These are phyloP conservation scores for Alternaria dauci DNA, from an alignment of 2,329 filamentous ascomycete genomes.

Conservation along the genomic window DNA sequence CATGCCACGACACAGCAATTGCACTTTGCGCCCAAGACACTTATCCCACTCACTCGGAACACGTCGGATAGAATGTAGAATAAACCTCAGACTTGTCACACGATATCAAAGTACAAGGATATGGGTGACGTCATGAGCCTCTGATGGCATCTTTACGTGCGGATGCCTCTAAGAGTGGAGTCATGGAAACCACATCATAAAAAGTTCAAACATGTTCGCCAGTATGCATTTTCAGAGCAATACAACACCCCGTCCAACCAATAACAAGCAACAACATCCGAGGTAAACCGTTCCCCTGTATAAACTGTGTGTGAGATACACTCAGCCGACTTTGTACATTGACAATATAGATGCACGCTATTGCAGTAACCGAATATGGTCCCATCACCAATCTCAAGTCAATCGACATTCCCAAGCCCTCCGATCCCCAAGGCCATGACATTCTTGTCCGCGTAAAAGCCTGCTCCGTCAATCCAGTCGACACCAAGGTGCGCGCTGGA, in stretches of 20 bases:
- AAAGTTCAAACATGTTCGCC: not conserved
- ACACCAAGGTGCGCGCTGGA: conserved; percentile 14
- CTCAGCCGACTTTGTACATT: not conserved
- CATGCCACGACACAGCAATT: too few species aligned
- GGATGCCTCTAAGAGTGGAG: conserved; percentile 1
- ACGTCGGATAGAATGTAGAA: too few species aligned
- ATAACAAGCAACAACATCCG: too few species aligned
- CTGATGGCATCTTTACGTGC: conserved; percentile 6
- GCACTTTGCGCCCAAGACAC: too few species aligned
- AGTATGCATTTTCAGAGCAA: not conserved
- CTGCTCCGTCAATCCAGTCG: conserved; percentile 14
- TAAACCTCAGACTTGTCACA: not conserved
- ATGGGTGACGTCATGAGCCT: conserved; percentile 10
- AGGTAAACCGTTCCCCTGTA: too few species aligned
- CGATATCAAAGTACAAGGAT: not conserved
- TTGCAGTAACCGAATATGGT: conserved; percentile 15
- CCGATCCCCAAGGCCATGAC: conserved; percentile 6
- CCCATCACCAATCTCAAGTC: conserved; percentile 11
- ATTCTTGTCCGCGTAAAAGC: conserved; percentile 10
- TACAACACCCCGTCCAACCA: too few species aligned
- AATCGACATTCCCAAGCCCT: not conserved
- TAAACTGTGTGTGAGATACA: too few species aligned
- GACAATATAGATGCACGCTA: conserved; percentile 3
- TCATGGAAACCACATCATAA: not conserved
- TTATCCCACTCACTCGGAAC: too few species aligned